These are phyloP conservation scores for Tylopilus intermedius DNA, from an alignment of 768 basidiomycete species.

Conservation along the genomic window DNA sequence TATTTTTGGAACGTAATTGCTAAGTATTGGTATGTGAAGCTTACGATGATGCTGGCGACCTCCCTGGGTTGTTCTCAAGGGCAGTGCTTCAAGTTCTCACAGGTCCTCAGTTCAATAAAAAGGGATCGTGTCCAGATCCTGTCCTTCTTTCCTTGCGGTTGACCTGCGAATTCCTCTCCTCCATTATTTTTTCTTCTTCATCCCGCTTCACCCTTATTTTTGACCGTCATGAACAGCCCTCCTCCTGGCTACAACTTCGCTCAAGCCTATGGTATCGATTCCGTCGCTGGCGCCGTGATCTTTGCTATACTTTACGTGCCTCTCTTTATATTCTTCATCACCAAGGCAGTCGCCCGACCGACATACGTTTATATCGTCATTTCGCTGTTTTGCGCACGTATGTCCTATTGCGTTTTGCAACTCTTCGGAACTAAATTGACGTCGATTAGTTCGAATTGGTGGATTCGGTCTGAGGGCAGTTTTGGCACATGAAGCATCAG, in stretches of 20 bases:
- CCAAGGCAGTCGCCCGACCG: constrained; percentile 17
- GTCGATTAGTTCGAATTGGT: constrained; percentile 24
- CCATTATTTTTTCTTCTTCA: neutral
- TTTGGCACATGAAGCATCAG: constrained; percentile 22
- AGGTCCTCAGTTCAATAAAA: constrained; percentile 13
- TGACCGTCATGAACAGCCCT: constrained; percentile 13
- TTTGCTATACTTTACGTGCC: constrained; percentile 30
- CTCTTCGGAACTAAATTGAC: neutral
- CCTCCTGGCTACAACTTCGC: constrained; percentile 23
- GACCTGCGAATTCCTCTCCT: constrained; percentile 13
- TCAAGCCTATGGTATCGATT: constrained; percentile 24
- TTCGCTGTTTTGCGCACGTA: constrained; percentile 28
- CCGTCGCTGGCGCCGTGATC: constrained; percentile 29
- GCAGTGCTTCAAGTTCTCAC: neutral
- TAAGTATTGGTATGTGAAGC: too few species aligned
- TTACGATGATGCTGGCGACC: too few species aligned
- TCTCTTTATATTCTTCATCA: constrained; percentile 21
- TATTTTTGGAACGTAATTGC: neutral
- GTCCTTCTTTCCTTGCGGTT: constrained; percentile 11
- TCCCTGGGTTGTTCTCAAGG: neutral
- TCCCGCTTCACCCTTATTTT: neutral
- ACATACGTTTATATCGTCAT: constrained; percentile 28
- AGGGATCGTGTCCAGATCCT: neutral
- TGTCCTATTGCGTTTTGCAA: neutral
- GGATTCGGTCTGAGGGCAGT: constrained; percentile 30